Percentiles rank a stretch among this genome's conserved stretches.
These are phyloP conservation scores for Reutealis trisperma DNA, from an alignment of 345 rosid genomes.

Conservation along the genomic window DNA sequence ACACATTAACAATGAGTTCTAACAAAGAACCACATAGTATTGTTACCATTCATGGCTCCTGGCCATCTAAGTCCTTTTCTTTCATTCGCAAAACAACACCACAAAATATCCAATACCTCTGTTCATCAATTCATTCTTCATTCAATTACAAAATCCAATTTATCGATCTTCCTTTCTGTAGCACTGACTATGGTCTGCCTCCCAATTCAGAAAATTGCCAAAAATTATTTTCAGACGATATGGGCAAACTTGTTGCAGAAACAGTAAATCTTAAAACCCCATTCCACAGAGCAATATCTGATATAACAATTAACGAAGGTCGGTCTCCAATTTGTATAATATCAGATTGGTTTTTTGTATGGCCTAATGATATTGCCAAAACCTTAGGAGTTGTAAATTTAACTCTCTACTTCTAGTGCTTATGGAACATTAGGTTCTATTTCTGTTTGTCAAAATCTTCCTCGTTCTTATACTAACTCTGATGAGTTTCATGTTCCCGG, in stretches of 20 bases:
- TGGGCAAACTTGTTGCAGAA: slow-evolving; percentile 14
- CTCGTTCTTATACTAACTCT: slow-evolving; percentile 27
- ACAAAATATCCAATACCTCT: slow-evolving; percentile 39
- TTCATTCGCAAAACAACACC: slow-evolving; percentile 40
- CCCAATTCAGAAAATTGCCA: slow-evolving; percentile 30
- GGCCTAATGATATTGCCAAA: slow-evolving; percentile 40
- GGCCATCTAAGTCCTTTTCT: slow-evolving; percentile 59
- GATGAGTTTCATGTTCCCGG: slow-evolving; percentile 42
- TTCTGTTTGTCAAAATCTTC: slow-evolving; percentile 48
- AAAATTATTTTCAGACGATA: slow-evolving; percentile 27
- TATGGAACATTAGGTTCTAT: slow-evolving; percentile 40
- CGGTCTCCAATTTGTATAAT: too few relatives aligned
- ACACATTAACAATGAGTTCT: too few relatives aligned
- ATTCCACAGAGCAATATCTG: slow-evolving; percentile 36
- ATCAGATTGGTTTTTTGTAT: slow-evolving; percentile 21
- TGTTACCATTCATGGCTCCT: slow-evolving; percentile 34
- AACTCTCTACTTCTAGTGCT: slow-evolving; percentile 36
- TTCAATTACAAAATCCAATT: slow-evolving; percentile 19
- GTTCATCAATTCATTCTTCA: slow-evolving; percentile 23
- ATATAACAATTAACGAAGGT: too few relatives aligned
- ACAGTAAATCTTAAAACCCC: slow-evolving; percentile 24
- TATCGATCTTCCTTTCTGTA: slow-evolving; percentile 32
- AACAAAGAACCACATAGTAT: too few relatives aligned
- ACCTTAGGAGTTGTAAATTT: slow-evolving; percentile 28
- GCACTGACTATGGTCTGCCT: too few relatives aligned